These are phyloP conservation scores for Sapria himalayana DNA, from an alignment of 345 rosid species.

Conservation along the genomic window DNA sequence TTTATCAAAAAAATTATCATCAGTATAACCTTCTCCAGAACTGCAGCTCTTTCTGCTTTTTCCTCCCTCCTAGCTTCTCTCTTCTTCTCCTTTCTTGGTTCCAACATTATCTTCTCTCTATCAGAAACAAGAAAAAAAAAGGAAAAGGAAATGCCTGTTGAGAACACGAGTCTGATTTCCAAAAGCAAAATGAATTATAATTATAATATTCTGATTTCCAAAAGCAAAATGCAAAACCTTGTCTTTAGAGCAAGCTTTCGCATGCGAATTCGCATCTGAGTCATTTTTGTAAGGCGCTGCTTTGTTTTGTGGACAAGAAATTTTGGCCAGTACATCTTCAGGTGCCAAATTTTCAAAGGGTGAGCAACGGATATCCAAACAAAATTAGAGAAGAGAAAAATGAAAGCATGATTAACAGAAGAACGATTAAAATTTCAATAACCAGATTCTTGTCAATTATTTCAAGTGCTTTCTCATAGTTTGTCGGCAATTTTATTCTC, in stretches of 20 bases:
- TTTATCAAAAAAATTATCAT: not conserved
- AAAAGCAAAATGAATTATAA: too few relatives aligned
- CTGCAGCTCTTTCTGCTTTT: slow-evolving; percentile 71
- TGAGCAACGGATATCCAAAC: not conserved
- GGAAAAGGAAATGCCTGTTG: not conserved
- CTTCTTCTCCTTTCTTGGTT: slow-evolving; percentile 43
- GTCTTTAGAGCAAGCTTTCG: slow-evolving; percentile 79
- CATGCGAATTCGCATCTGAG: slow-evolving; percentile 95
- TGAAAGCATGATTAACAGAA: not conserved
- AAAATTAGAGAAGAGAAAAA: slow-evolving; percentile 1
- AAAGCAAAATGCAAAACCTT: too few relatives aligned
- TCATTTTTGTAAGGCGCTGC: slow-evolving; percentile 90
- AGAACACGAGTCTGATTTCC: too few relatives aligned
- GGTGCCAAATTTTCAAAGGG: slow-evolving; percentile 1
- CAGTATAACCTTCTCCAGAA: slow-evolving; percentile 47
- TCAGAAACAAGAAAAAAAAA: not conserved
- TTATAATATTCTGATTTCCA: too few relatives aligned
- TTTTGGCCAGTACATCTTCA: slow-evolving; percentile 81
- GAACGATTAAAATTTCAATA: slow-evolving; percentile 5
- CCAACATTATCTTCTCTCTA: slow-evolving; percentile 54
- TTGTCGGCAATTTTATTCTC: slow-evolving; percentile 60
- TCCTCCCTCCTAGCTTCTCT: slow-evolving; percentile 72
- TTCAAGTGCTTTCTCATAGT: slow-evolving; percentile 87
- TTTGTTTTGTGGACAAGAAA: slow-evolving; percentile 70
- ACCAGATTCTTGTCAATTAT: slow-evolving; percentile 83